Base-by-base conservation (phyloP, 78 protist species). In the Thecamonas trahens region DNA sequence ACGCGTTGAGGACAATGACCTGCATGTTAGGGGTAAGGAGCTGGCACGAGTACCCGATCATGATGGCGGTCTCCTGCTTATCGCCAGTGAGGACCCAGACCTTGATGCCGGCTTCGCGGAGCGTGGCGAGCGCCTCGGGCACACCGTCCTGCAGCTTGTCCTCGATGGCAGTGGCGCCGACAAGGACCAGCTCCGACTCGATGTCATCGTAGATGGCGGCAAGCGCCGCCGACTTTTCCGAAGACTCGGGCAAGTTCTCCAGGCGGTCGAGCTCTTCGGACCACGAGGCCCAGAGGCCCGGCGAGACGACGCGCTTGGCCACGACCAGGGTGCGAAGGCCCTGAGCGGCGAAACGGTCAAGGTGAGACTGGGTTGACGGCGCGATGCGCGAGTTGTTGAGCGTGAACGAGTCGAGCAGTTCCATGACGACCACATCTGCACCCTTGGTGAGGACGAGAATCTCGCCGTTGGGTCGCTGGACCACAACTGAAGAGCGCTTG, bases 1-100 rank as follows among this genome's bases (percentile, higher is more conserved):
- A 53, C 22, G 59, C 59, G 44, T 64, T 35, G 3, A 64, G 18
- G 53, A 64, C 28, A 54, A 37, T 38, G 53, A 8, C n/a, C n/a
- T 40, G 38, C 70, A 42, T 64, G n/a, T 39, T 13, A 11, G 22
- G 54, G 52, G 20, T 67, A 4, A 84, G 50, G 24, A 79, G 79
- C 8, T 64, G 49, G 0, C 80, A 79, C 26, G 84, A 65, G n/a
- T 75, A 63, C 18, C 82, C 95, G 57, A 96, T 94, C 57, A 84
- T 80, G 34, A 87, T 74, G 22, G 99, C 99, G 1, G 99, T 94
- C 80, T 93, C 97, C 49, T 61, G 82, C 75, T 96, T 96, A 87
- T 96, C 99, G 45, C 99, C 99, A 3, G 99, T 96, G 54, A 96
- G 74, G 64, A 96, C 86, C 99, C 99, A 96, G n/a, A 91, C 75